Base-by-base conservation (phyloP, 108 stramenopile species). In the Asterionellopsis glacialis region DNA sequence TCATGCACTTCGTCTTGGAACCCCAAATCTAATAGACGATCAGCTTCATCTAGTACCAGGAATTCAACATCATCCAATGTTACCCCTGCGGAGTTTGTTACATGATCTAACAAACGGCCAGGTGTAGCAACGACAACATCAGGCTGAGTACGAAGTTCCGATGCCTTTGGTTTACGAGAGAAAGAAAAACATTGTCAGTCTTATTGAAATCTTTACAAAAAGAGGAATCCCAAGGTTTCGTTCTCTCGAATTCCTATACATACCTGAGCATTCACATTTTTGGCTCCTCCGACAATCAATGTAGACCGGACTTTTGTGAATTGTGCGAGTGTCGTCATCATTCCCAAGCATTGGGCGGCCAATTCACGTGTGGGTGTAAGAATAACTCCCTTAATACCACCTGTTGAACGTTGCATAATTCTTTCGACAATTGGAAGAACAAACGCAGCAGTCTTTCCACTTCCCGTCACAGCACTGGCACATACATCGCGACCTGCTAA, bases 401-500 rank as follows among this genome's bases (percentile, higher is more conserved):
- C 90, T 10, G 69, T 47, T n/a, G 70, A 51, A 9, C 96, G 77
- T 58, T 90, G 93, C 25, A 98, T 55, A 44, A 99, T 76, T 49
- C 95, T 73, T 65, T 99, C 97, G 26, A 99, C 75, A 9, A 96
- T 72, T 19, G 99, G 99, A 0, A 99, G 79, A 23, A 94, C 59
- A 59, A 99, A 99, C 5, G 98, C 98, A 10, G 97, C 98, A 28
- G 96, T 98, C 64, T 98, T 98, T 41, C 96, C 96, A 56, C 73
- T 75, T 16, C 85, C 85, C 25, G 79, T 82, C 13, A 70, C 68
- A 19, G 83, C 83, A 54, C 73, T 74, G 25, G 95, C 99, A 57
- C 95, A 96, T 57, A 99, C 89, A 69, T 99, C 99, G 41, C 95
- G 59, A 1, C 95, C 95, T 21, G 94, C 89, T 51, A 99, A 65